Evolutionary conservation across 495 filamentous ascomycete species (phyloP), one percentile per base, ranked within the genome.

Genomic region (Tuber aestivum): DNA sequence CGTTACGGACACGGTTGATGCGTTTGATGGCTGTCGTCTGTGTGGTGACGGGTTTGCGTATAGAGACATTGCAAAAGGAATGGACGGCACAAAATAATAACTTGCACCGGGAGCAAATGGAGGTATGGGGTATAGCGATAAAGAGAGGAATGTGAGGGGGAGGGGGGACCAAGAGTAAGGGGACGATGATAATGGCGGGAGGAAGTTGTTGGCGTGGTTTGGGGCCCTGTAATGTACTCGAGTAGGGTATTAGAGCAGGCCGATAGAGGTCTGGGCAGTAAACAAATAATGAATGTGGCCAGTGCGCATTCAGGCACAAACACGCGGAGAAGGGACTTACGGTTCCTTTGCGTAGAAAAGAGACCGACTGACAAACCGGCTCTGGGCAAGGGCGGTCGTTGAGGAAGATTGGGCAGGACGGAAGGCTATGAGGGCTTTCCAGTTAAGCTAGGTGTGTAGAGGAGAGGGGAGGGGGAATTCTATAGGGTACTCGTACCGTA

Each of bases 11-110:
- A 74, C 75, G 72, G 81, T 83, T 42, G 82, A 83, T 45, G 81
- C 76, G 71, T 76, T 83, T 72, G 82, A 83, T 74, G 79, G 76
- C 75, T 83, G 82, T 75, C 82, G 75, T 80, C 79, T 81, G 27
- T 83, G 81, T 45, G 81, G 70, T 65, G 81, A 73, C 41, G 81
- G 69, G n/a, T 42, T 42, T n/a, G 82, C 77, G 72, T 79, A 81
- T 69, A 83, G 72, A 61, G 79, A 82, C 79, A 82, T 82, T 76
- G 78, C 73, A 74, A 56, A 73, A 69, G 40, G 68, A 72, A 41
- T 71, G 70, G 9, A 71, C n/a, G 21, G 16, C 70, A 8, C 27
- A 71, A 40, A 41, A 65, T 65, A 65, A 56, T 71, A 41, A 65
- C 20, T 41, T 41, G 70, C 71, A 12, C 38, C 20, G 61, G 72